Conservation (phyloP, 139 green algal species). For the Volvox africanus region DNA sequence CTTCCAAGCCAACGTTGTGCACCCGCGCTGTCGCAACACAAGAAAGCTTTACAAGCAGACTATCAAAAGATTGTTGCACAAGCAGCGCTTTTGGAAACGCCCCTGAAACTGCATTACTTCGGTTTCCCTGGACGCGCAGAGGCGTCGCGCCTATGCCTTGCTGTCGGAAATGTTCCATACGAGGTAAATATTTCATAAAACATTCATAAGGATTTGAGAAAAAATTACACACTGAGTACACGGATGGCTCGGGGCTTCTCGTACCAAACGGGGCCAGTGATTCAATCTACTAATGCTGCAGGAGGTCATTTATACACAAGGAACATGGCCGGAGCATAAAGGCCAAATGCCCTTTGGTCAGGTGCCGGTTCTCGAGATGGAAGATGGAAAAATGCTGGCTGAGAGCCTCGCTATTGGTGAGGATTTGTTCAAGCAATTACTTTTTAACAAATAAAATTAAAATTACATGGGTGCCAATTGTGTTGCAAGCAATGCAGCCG, state of each 20-base stretch:
- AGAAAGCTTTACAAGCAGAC: no score
- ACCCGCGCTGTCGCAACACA: no score
- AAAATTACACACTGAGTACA: neutral
- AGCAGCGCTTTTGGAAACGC: neutral
- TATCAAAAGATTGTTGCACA: no score
- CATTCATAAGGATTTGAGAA: neutral
- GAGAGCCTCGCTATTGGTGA: conserved; percentile 59
- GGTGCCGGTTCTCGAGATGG: conserved; percentile 60
- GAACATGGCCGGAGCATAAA: conserved; percentile 45
- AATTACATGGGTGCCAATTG: no score
- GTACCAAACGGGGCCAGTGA: no score
- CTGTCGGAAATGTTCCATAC: conserved; percentile 23
- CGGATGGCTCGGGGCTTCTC: no score
- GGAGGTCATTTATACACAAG: conserved; percentile 30
- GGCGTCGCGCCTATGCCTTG: conserved; percentile 17
- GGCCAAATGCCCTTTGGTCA: conserved; percentile 56
- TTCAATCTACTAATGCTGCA: neutral
- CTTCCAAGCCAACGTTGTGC: no score
- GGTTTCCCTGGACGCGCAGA: conserved; percentile 44
- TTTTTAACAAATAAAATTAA: no score
- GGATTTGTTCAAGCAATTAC: neutral
- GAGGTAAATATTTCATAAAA: conserved; percentile 23
- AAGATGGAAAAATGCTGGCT: conserved; percentile 57
- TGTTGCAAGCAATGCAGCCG: no score
- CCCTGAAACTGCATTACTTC: conserved; percentile 53